Percentiles rank a stretch among this genome's conserved stretches.
Evolutionary conservation across 805 yeast species (phyloP).

Genomic region (Maudiozyma bulderi): DNA sequence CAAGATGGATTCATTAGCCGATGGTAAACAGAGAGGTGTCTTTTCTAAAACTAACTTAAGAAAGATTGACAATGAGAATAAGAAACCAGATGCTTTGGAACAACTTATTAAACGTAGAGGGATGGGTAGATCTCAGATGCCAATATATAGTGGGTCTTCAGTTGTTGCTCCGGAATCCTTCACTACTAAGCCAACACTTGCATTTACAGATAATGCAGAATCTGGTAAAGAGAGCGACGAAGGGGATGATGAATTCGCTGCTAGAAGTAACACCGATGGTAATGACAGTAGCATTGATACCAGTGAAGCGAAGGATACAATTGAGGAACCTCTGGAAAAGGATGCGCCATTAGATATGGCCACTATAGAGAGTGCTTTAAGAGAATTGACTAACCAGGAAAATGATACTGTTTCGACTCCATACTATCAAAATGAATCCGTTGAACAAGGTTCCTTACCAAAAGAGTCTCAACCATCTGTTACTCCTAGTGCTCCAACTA

Average conservation of each 20-base stretch:
- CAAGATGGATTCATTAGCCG: background rate
- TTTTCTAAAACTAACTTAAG: too few relatives aligned
- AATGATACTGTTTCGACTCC: too few relatives aligned
- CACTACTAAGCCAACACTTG: slow-evolving; percentile 18
- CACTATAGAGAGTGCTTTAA: background rate
- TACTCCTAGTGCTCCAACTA: background rate
- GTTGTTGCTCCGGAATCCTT: slow-evolving; percentile 23
- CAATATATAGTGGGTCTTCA: slow-evolving; percentile 28
- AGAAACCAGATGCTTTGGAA: too few relatives aligned
- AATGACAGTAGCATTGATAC: too few relatives aligned
- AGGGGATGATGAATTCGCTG: too few relatives aligned
- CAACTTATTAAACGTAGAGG: too few relatives aligned
- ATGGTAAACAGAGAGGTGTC: too few relatives aligned
- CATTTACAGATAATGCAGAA: slow-evolving; percentile 4
- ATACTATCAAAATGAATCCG: background rate
- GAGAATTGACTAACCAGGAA: background rate
- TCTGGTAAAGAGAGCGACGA: background rate
- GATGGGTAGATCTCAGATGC: background rate
- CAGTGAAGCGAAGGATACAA: too few relatives aligned
- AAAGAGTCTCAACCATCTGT: background rate
- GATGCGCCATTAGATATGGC: background rate
- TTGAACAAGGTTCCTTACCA: background rate
- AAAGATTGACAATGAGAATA: too few relatives aligned
- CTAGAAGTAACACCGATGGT: too few relatives aligned
- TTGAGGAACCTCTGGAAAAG: background rate